Conservation (phyloP, 2,329 filamentous ascomycete species). For the Hypoxylon sp. region DNA sequence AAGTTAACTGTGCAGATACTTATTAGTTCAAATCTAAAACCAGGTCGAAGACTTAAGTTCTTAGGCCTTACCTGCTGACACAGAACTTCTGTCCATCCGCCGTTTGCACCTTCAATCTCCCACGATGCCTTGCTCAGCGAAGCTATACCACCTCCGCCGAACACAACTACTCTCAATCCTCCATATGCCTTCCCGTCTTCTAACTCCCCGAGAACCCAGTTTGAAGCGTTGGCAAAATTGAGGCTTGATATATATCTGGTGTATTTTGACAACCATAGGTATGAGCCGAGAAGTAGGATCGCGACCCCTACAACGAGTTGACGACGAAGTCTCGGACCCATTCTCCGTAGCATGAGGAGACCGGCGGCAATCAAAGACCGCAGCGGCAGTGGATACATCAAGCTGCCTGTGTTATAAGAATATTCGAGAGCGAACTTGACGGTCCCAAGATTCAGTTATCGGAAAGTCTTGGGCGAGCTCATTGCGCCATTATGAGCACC, state of each 20-base stretch:
- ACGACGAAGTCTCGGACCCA: slow-evolving; percentile 32
- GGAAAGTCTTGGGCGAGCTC: too few relatives aligned
- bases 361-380: slow-evolving; percentile 26
- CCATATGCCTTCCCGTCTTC: slow-evolving; percentile 31
- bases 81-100: slow-evolving; percentile 57
- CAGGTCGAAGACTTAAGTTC: background rate
- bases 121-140: slow-evolving; percentile 46
- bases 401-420: background rate
- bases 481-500: too few relatives aligned
- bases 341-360: slow-evolving; percentile 30
- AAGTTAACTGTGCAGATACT: slow-evolving; percentile 51
- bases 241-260: slow-evolving; percentile 7
- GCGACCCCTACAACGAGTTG: slow-evolving; percentile 31
- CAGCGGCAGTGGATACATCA: slow-evolving; percentile 19
- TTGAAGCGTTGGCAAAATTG: slow-evolving; percentile 15
- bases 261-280: slow-evolving; percentile 24
- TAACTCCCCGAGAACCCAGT: slow-evolving; percentile 13
- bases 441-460: background rate
- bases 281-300: slow-evolving; percentile 32
- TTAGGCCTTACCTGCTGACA: slow-evolving; percentile 54
- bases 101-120: slow-evolving; percentile 21
- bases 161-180: slow-evolving; percentile 59
- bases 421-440: slow-evolving; percentile 11
- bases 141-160: slow-evolving; percentile 58
- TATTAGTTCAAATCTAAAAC: slow-evolving; percentile 19